Base-by-base conservation (phyloP, 2,329 filamentous ascomycete genomes). In the Ilyonectria mors-panacis region DNA sequence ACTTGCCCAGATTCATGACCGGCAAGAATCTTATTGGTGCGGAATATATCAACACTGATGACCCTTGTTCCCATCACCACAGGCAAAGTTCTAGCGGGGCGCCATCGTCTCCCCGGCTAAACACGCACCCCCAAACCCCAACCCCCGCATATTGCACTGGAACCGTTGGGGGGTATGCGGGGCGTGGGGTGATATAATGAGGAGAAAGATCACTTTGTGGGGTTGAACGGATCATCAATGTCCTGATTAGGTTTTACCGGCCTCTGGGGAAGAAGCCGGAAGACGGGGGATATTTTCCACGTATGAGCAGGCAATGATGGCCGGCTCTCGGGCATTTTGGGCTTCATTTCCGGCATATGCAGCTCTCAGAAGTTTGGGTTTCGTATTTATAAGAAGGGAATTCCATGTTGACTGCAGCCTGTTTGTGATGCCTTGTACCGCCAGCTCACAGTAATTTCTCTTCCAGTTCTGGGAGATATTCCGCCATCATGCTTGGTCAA, bases 371-470 rank as follows among this genome's bases (percentile, higher is more conserved):
- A 8, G 19, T 30, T n/a, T 39, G 47, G 26, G 17, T 19, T 50
- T 54, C 4, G 6, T 23, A 33, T 35, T 42, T 64, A 64, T 64
- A 64, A 64, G 54, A 45, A 63, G 61, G 47, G 54, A 47, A n/a
- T 4, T 39, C 23, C 19, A 21, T 47, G 35, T 53, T 50, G 61
- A 37, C 13, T 21, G 7, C 50, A 37, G 26, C 30, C 19, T 51
- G 39, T 45, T 30, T 19, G n/a, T 1, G 39, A 26, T 28, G 28
- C 44, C 13, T 17, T 53, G 3, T 42, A 21, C 39, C 33, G 9
- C 37, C n/a, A 47, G 23, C 35, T 19, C 23, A 21, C 23, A 6
- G 26, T 21, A 54, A 42, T 17, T 48, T 39, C 21, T 47, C 42
- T 21, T 39, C 10, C 30, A 23, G n/a, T 15, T 23, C 10, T 15